A percentile compares a stretch with the other conserved stretches of the same genome.
phyloP scores from a whole-genome alignment of 164 flowering plant species.

The Vitis labrusca region DNA sequence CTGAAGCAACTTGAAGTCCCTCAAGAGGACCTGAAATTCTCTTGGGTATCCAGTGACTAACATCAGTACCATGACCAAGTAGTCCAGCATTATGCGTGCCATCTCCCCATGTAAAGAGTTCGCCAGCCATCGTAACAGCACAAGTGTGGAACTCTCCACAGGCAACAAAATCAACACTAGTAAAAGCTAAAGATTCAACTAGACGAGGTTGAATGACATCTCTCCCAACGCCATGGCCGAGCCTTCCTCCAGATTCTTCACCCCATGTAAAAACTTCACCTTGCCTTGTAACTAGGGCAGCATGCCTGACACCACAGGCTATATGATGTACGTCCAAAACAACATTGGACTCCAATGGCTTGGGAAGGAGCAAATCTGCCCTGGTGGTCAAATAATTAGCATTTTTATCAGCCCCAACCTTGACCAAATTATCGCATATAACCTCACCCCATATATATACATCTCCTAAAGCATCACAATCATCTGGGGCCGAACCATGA shows the following conservation, averaged over 20 bases:
- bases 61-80: constrained; percentile 70
- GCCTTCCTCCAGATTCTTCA: constrained; percentile 82
- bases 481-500: constrained; percentile 80
- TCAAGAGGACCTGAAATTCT: constrained; percentile 73
- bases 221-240: constrained; percentile 74
- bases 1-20: constrained; percentile 71
- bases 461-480: constrained; percentile 77
- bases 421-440: constrained; percentile 50
- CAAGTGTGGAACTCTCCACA: constrained; percentile 83
- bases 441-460: constrained; percentile 88
- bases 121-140: constrained; percentile 77
- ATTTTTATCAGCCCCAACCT: constrained; percentile 48
- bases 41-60: constrained; percentile 85
- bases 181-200: constrained; percentile 56
- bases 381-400: constrained; percentile 35
- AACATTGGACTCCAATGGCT: constrained; percentile 67
- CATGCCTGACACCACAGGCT: constrained; percentile 82
- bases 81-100: constrained; percentile 81
- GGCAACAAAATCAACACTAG: constrained; percentile 59
- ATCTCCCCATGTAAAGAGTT: constrained; percentile 82
- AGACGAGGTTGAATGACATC: constrained; percentile 60
- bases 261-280: constrained; percentile 89
- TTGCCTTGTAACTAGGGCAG: constrained; percentile 73
- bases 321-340: constrained; percentile 74
- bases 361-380: constrained; percentile 71